Evolutionary conservation across 2,329 filamentous ascomycete genomes (phyloP), one percentile per base, ranked within the genome.

Genomic region (Biscogniauxia mediterranea): DNA sequence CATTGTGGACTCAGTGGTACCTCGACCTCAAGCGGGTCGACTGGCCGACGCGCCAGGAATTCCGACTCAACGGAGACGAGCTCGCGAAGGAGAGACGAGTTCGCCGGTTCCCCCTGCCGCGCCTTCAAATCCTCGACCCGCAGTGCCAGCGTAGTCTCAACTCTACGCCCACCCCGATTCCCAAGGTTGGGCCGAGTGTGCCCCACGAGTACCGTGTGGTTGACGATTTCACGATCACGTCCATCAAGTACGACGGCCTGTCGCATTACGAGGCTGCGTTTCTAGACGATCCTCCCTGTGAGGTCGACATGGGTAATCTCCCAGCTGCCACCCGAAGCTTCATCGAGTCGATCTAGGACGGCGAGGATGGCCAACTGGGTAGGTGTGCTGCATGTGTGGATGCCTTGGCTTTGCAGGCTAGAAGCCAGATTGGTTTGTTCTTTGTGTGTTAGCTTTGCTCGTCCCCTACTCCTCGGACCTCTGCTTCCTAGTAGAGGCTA

Each of bases 31-130:
- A 42, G 11, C 7, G 56, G 15, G 49, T 61, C 28, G 62, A 62
- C 57, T 69, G 67, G 66, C 66, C 67, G 1, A 19, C 32, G 2
- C 21, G 20, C 6, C 11, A 26, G n/a, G 64, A 67, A 19, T 59
- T 61, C 50, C 51, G 58, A 52, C 50, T 19, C 5, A 46, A 32
- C 9, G 58, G 58, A 8, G 61, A 60, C 15, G 54, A 58, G 23
- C 61, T 58, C n/a, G 58, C 38, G 7, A 57, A 52, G 38, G 8
- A 2, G 2, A 13, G 51, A 25, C 25, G 42, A 9, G 1, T 13
- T 6, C 54, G 52, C 15, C 32, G 52, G 9, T 8, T 65, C 7
- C 67, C 66, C 20, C 21, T 50, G 28, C 64, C 65, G 38, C 64
- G 61, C n/a, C 7, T 57, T 2, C 46, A 51, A 17, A 4, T 26